Percentiles rank a stretch among this genome's conserved stretches.
Conservation (phyloP, 441 rosid species). For the Pelargonium myrrhifolium region DNA sequence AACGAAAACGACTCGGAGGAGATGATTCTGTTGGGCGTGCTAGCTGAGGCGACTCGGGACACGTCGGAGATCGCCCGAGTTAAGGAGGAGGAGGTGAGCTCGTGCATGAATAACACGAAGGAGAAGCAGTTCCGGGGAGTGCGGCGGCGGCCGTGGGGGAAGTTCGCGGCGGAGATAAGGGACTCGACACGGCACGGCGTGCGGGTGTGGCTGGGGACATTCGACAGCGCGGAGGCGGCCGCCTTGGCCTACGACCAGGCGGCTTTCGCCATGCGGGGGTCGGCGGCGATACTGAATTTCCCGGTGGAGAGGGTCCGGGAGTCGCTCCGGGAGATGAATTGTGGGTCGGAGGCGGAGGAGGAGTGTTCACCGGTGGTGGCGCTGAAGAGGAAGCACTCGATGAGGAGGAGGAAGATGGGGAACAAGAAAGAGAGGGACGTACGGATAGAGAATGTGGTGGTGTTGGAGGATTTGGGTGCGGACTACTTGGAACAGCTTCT, state of each 20-base stretch:
- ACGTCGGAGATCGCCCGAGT: constrained; percentile 17
- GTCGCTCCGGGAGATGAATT: constrained; percentile 58
- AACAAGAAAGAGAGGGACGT: constrained; percentile 35
- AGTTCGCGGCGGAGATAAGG: too few species aligned
- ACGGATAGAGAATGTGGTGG: constrained; percentile 42
- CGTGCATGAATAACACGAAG: too few species aligned
- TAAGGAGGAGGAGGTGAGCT: constrained; percentile 49
- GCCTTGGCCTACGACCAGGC: constrained; percentile 92
- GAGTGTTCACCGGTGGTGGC: constrained; percentile 82
- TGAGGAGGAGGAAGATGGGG: constrained; percentile 57
- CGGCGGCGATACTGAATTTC: constrained; percentile 62
- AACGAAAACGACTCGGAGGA: constrained; percentile 88
- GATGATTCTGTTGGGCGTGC: constrained; percentile 67
- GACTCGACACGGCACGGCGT: constrained; percentile 71
- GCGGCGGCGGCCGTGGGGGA: too few species aligned
- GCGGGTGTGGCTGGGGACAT: constrained; percentile 87
- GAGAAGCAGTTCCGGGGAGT: too few species aligned
- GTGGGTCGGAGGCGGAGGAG: constrained; percentile 38
- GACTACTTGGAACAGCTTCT: constrained; percentile 67
- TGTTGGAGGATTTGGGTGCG: constrained; percentile 72
- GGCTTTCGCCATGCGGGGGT: constrained; percentile 80
- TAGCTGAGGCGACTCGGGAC: constrained; percentile 36
- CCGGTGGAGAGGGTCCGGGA: constrained; percentile 61
- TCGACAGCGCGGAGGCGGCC: constrained; percentile 81
- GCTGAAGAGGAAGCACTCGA: constrained; percentile 66